These are phyloP conservation scores for Xylaria sp. DNA, from an alignment of 2,329 filamentous ascomycete genomes.

Conservation along the genomic window DNA sequence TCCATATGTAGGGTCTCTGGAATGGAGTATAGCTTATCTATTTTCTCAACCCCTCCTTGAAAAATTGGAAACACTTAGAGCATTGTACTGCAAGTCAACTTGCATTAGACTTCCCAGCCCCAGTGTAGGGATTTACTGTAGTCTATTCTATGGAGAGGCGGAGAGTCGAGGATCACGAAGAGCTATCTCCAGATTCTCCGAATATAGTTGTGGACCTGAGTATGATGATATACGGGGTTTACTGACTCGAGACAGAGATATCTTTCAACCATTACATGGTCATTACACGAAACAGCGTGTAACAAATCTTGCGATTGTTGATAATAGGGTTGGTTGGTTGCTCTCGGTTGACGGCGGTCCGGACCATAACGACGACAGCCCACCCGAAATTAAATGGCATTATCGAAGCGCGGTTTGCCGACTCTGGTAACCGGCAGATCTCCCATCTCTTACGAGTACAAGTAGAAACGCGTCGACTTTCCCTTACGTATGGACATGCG, in stretches of 20 bases:
- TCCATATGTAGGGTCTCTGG: not conserved
- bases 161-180: conserved; percentile 9
- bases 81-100: conserved; percentile 4
- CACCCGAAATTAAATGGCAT: not conserved
- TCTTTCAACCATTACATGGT: not conserved
- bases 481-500: not conserved
- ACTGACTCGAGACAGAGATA: conserved; percentile 11
- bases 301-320: not conserved
- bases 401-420: not conserved
- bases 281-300: not conserved
- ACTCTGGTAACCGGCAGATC: not conserved
- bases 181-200: conserved; percentile 23
- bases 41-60: not conserved
- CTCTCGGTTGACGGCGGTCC: not conserved
- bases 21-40: conserved; percentile 9
- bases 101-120: conserved; percentile 2
- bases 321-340: not conserved
- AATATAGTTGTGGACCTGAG: conserved; percentile 19
- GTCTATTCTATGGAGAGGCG: conserved; percentile 1
- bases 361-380: not conserved
- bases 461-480: not conserved
- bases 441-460: not conserved
- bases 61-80: not conserved
- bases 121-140: not conserved
- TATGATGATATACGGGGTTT: conserved; percentile 8